These are phyloP conservation scores for Lepraria neglecta DNA, from an alignment of 495 filamentous ascomycete genomes.

Conservation along the genomic window DNA sequence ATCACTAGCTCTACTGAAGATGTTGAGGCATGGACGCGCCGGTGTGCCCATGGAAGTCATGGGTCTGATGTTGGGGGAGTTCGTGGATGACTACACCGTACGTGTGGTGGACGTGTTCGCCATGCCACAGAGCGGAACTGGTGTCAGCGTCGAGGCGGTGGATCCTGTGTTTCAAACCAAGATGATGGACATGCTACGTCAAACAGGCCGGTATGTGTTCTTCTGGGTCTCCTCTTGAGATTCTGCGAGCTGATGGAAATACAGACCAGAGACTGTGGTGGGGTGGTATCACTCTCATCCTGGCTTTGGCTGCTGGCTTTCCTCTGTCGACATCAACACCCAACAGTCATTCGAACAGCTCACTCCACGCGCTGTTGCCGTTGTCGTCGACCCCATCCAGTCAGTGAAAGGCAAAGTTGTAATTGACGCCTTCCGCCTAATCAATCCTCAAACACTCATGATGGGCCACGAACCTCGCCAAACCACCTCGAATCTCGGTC, in stretches of 20 bases:
- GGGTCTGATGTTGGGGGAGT: constrained; percentile 97
- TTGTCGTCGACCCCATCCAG: constrained; percentile 97
- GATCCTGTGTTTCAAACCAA: constrained; percentile 98
- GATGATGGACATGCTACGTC: constrained; percentile 99
- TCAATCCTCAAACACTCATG: constrained; percentile 98
- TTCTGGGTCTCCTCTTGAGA: neutral
- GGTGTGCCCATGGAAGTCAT: constrained; percentile 99
- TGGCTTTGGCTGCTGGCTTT: constrained; percentile 98
- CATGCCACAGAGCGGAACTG: constrained; percentile 99
- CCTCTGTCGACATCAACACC: constrained; percentile 98
- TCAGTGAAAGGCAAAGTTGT: constrained; percentile 99
- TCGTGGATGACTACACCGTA: constrained; percentile 98
- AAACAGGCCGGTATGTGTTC: constrained; percentile 59
- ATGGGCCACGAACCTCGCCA: constrained; percentile 98
- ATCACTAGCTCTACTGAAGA: constrained; percentile 93
- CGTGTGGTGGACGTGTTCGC: constrained; percentile 97
- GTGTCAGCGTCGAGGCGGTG: constrained; percentile 96
- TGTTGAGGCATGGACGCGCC: constrained; percentile 93
- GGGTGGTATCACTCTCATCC: constrained; percentile 99
- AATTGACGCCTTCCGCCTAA: constrained; percentile 97
- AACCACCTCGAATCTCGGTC: constrained; percentile 94
- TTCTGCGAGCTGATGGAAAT: constrained; percentile 1
- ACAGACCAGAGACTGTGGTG: constrained; percentile 88
- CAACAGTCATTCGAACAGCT: constrained; percentile 99
- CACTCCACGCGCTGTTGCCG: constrained; percentile 89